These are phyloP conservation scores for Cynanchum wilfordii DNA, from an alignment of 257 asterid species.

Conservation along the genomic window DNA sequence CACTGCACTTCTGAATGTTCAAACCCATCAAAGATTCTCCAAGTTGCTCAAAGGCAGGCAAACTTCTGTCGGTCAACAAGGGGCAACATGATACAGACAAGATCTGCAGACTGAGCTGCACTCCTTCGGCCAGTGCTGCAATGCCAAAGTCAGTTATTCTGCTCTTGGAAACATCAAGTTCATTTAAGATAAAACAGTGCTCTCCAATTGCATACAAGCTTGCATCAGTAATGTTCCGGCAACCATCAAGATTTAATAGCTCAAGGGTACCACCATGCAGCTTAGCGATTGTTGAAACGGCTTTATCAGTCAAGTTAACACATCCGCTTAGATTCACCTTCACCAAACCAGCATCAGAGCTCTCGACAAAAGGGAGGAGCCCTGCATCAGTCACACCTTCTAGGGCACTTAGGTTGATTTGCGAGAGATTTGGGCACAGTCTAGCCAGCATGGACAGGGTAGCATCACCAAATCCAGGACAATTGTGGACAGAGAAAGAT, in stretches of 20 bases:
- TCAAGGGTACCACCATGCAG: slow-evolving; percentile 63
- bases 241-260: slow-evolving; percentile 64
- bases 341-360: slow-evolving; percentile 49
- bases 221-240: slow-evolving; percentile 50
- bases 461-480: slow-evolving; percentile 66
- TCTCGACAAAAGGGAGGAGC: slow-evolving; percentile 51
- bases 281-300: slow-evolving; percentile 44
- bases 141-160: slow-evolving; percentile 61
- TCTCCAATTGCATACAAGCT: slow-evolving; percentile 53
- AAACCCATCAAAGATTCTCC: slow-evolving; percentile 57
- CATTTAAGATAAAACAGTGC: slow-evolving; percentile 50
- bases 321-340: slow-evolving; percentile 71
- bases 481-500: slow-evolving; percentile 56
- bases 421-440: slow-evolving; percentile 57
- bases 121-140: slow-evolving; percentile 47
- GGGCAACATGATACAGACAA: slow-evolving; percentile 67
- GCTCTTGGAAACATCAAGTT: slow-evolving; percentile 61
- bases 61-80: slow-evolving; percentile 46
- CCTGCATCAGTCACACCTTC: slow-evolving; percentile 59
- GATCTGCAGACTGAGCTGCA: slow-evolving; percentile 49
- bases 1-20: slow-evolving; percentile 66
- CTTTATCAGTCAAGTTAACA: slow-evolving; percentile 53
- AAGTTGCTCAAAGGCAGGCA: slow-evolving; percentile 45
- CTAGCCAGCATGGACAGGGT: slow-evolving; percentile 47
- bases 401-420: slow-evolving; percentile 51